Evolutionary conservation across 352 stramenopile genomes (phyloP), one percentile per base, ranked within the genome.

Genomic region (Thalassiosira livingstoniorum): DNA sequence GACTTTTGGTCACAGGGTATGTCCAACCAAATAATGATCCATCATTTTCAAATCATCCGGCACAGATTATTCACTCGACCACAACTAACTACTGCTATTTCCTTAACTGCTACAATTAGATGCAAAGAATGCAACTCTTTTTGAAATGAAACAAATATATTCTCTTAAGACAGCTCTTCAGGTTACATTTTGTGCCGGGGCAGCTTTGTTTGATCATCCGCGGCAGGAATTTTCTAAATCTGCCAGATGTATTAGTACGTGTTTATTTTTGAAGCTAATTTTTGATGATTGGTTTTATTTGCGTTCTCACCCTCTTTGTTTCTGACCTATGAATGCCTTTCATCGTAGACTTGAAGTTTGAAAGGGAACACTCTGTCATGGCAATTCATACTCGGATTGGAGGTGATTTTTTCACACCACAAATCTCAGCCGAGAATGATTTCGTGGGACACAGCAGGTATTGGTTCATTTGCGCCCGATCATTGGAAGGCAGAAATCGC

Each of bases 331-430:
- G 58, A 3, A 75, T 54, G 54, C 13, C 21, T 60, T 31, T 58
- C 45, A 7, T 55, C 21, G 29, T 23, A 79, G 72, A 79, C 53
- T 31, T 82, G 34, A 69, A 51, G 18, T 85, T 85, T 62, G 81
- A 76, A 43, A 35, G 64, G 37, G 23, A 43, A 23, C 58, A 82
- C 71, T 76, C 61, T 25, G 25, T 72, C 2, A 39, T 89, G 25
- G 79, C 82, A 23, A 78, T 87, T 51, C 86, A 92, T 53, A 87
- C 74, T 35, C 73, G 86, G 42, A 87, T 88, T 31, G 86, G 86
- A 47, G 29, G 27, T 39, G 77, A 62, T 42, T 87, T 68, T 53
- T 91, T 88, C 77, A 43, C 61, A 25, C 78, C 83, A 18, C 71
- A 70, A 71, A 75, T 68, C 18, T 43, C 18, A 35, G 35, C 80